Evolutionary conservation across 179 eudicot genomes (phyloP), one percentile per base, ranked within the genome.

Genomic region (Pouteria campechiana): DNA sequence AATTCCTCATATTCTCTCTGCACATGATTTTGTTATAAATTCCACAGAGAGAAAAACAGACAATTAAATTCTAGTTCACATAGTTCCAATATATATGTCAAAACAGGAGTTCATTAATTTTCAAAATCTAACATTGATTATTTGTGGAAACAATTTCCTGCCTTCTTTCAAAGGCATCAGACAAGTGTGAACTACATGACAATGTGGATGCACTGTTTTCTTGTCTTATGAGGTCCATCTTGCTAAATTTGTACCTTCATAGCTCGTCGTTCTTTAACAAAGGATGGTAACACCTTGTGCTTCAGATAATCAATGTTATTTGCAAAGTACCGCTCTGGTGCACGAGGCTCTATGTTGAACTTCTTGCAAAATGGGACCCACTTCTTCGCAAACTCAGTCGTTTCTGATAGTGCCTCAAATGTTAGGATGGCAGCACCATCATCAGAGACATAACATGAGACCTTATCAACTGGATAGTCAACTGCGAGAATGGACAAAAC

Each of bases 381-480:
- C 63, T 83, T 88, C 54, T 92, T 75, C 15, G 97, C 87, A 47
- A 83, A 88, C 25, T 88, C 97, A 19, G 97, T 65, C 45, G 97
- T 88, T 66, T 88, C 97, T 5, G 67, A 85, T 13, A 88, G 87
- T 18, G 92, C 79, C 63, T 88, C 97, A 46, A 83, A 88, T 2
- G 81, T 55, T 55, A 88, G 97, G 94, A 88, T 88, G 32, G 97
- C 87, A 16, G 94, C 97, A 58, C 97, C 97, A 61, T 88, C 97
- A 63, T 88, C 97, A 41, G 97, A 88, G 32, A 83, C 94, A 43
- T 88, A 88, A 61, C 97, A 88, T 2, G 97, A 78, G 43, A 88
- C 88, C 55, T 75, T 88, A 34, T 88, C 97, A 10, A 80, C 94
- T 5, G 97, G 97, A 49, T 88, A 88, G 65, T 88, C 94, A 47